Evolutionary conservation across 2,329 filamentous ascomycete genomes (phyloP), one percentile per base, ranked within the genome.

Genomic region (Pseudogymnoascus sp.): DNA sequence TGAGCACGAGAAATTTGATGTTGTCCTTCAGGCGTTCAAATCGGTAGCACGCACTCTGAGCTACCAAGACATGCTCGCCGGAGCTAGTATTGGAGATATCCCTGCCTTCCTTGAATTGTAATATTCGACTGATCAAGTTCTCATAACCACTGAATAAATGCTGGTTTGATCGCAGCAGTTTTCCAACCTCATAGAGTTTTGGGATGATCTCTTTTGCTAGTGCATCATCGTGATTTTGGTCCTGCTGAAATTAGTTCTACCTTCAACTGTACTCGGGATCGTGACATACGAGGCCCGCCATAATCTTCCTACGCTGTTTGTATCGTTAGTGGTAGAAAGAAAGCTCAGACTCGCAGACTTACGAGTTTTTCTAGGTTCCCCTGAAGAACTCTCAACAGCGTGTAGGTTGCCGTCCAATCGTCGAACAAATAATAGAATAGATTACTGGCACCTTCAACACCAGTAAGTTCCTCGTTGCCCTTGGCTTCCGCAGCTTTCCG

Each of bases 371-470:
- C 75, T 6, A 87, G 70, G 61, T 68, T 81, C 69, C 62, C 71
- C 68, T 67, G 78, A 66, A 76, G 76, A 1, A 64, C 68, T 8
- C 77, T 80, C 11, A 87, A 75, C 4, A 84, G 77, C 25, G 78
- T 78, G 59, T 82, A 82, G 1, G 82, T 83, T 3, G 82, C 82
- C 36, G 78, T 78, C 75, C 85, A 87, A 68, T 87, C 84, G 67
- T 88, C 84, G 66, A 87, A 87, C 0, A 87, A 73, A 66, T 86
- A 87, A 69, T 86, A 87, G 72, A 87, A 86, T 2, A 87, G 73
- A 18, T 84, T 75, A 18, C 83, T 84, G 0, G 84, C 79, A 1
- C 79, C 79, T 66, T 86, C 83, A 2, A 70, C 65, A 2, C 72
- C 73, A 63, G 33, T 64, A 61, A 64, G 66, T 64, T 38, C 58